Conservation (phyloP, 306 rosid species). For the Pterocarpus macrocarpus region DNA sequence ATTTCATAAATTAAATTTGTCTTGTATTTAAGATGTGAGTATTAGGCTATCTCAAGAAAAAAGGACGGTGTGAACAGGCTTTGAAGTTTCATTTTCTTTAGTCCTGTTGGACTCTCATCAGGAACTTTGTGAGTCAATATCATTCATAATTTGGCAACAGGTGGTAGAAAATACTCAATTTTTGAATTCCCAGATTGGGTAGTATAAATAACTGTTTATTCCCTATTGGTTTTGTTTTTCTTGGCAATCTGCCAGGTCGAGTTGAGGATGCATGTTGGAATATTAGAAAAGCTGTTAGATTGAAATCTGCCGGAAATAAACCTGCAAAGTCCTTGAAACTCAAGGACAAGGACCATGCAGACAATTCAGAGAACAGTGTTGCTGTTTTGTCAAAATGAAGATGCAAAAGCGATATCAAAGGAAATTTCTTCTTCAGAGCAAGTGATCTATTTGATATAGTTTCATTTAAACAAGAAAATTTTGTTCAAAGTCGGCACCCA, state of each 20-base stretch:
- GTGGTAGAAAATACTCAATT: slow-evolving; percentile 7
- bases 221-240: slow-evolving; percentile 19
- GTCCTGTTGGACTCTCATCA: slow-evolving; percentile 6
- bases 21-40: background rate
- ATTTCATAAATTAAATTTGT: background rate
- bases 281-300: slow-evolving; percentile 61
- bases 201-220: background rate
- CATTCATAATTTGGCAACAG: slow-evolving; percentile 12
- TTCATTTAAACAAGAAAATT: slow-evolving; percentile 78
- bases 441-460: slow-evolving; percentile 59
- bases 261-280: slow-evolving; percentile 80
- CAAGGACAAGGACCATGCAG: slow-evolving; percentile 49
- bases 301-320: slow-evolving; percentile 52
- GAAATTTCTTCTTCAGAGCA: slow-evolving; percentile 48
- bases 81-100: slow-evolving; percentile 10
- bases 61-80: slow-evolving; percentile 1
- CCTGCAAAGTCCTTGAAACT: slow-evolving; percentile 50
- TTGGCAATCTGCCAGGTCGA: slow-evolving; percentile 61
- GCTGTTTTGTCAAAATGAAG: slow-evolving; percentile 47
- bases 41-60: background rate
- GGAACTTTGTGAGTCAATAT: slow-evolving; percentile 27
- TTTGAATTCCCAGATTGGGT: slow-evolving; percentile 18
- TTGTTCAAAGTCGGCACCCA: slow-evolving; percentile 63
- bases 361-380: slow-evolving; percentile 47
- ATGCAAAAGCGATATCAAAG: slow-evolving; percentile 46